Evolutionary conservation across 768 basidiomycete species (phyloP).

Genomic region (Pleurotus cornucopiae): DNA sequence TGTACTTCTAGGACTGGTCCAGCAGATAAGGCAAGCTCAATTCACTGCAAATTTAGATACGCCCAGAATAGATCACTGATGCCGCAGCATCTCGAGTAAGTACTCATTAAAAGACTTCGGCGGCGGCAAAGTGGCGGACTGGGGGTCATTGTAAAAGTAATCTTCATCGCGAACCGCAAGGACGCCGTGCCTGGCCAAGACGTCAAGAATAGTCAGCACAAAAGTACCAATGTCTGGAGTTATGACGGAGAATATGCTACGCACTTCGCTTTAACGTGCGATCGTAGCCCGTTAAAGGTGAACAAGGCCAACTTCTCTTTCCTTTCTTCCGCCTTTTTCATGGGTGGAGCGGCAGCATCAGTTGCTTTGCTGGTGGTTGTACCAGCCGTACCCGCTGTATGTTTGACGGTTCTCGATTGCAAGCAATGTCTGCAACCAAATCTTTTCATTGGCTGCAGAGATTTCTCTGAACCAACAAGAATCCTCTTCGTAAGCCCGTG

Average conservation of each 20-base stretch:
- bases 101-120: no score
- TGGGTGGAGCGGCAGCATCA: slow-evolving; percentile 1
- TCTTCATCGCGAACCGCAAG: slow-evolving; percentile 50
- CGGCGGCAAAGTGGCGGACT: not conserved
- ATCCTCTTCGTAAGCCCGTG: slow-evolving; percentile 18
- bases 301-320: slow-evolving; percentile 26
- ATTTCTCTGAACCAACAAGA: slow-evolving; percentile 11
- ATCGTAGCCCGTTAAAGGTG: slow-evolving; percentile 53
- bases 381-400: slow-evolving; percentile 1
- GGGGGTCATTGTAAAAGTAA: slow-evolving; percentile 26
- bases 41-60: no score
- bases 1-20: no score
- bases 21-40: no score
- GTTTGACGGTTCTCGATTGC: not conserved
- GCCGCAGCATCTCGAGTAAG: no score
- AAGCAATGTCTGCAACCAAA: slow-evolving; percentile 57
- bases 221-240: slow-evolving; percentile 5
- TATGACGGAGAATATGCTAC: slow-evolving; percentile 12
- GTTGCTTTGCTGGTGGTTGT: not conserved
- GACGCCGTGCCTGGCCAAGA: slow-evolving; percentile 42
- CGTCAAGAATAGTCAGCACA: not conserved
- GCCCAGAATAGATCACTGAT: no score
- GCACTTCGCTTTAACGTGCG: slow-evolving; percentile 62
- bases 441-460: slow-evolving; percentile 27
- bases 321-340: slow-evolving; percentile 8